Percentiles rank a stretch among this genome's conserved stretches.
Conservation (phyloP, 2,329 filamentous ascomycete genomes). For the Fusarium brachygibbosum region DNA sequence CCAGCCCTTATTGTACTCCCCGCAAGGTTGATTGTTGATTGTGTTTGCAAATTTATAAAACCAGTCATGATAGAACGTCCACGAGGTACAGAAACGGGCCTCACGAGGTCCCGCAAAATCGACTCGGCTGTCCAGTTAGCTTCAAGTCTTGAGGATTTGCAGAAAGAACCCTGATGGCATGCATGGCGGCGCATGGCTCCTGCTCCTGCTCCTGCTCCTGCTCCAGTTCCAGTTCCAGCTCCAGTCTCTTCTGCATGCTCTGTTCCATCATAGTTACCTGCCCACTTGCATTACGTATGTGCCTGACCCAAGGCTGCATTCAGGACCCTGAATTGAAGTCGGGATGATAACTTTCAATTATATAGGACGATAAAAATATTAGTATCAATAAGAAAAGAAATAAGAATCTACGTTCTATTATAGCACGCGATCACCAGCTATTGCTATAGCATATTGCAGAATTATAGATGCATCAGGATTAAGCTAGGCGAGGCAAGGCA, state of each 20-base stretch:
- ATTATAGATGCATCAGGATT: background rate
- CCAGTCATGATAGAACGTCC: conserved; percentile 24
- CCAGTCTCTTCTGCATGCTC: background rate
- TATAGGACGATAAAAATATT: background rate
- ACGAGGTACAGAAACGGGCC: conserved; percentile 23
- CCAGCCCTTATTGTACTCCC: background rate
- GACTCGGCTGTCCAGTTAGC: background rate
- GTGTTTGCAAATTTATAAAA: background rate
- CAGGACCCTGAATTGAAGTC: conserved; percentile 29
- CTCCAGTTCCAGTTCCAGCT: background rate
- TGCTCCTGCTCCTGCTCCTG: background rate
- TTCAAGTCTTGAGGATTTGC: background rate
- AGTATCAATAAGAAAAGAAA: background rate
- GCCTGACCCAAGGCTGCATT: conserved; percentile 9
- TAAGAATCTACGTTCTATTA: background rate
- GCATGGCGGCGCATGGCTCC: background rate
- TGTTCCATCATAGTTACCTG: background rate
- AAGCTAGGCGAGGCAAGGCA: background rate
- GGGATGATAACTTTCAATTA: background rate
- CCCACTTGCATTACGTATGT: conserved; percentile 12
- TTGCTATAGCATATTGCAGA: background rate
- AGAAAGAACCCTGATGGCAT: conserved; percentile 45
- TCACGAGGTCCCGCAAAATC: conserved; percentile 23
- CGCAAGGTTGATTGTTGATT: background rate
- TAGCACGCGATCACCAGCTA: background rate